phyloP scores from a whole-genome alignment of 257 asterid species.

The Solanum chiquidenum region DNA sequence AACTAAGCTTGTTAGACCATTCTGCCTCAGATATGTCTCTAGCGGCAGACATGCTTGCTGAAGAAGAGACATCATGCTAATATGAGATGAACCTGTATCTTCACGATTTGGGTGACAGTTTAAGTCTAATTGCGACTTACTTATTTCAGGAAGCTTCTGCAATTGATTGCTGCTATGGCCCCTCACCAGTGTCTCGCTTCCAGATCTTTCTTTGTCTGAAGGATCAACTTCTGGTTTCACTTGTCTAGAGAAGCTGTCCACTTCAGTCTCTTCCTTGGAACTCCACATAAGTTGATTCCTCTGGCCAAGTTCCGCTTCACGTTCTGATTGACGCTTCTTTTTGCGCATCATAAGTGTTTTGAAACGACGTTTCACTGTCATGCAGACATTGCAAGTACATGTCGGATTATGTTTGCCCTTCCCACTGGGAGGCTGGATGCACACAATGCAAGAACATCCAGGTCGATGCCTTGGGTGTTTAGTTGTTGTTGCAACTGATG shows the following conservation, averaged over 20 bases:
- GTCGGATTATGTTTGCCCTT: conserved; percentile 97
- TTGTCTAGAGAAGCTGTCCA: conserved; percentile 30
- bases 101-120: conserved; percentile 56
- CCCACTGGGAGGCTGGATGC: conserved; percentile 99
- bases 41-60: conserved; percentile 82
- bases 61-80: conserved; percentile 72
- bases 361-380: conserved; percentile 91
- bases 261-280: conserved; percentile 64
- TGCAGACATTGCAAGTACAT: conserved; percentile 89
- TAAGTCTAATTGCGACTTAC: conserved; percentile 50
- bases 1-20: conserved; percentile 76
- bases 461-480: conserved; percentile 94
- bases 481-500: conserved; percentile 68
- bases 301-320: conserved; percentile 77
- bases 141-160: conserved; percentile 31
- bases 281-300: conserved; percentile 36
- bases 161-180: conserved; percentile 25
- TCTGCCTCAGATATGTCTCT: conserved; percentile 68
- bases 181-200: conserved; percentile 20
- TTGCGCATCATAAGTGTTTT: conserved; percentile 97
- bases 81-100: conserved; percentile 22
- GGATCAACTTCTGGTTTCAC: conserved; percentile 14
- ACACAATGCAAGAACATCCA: conserved; percentile 96
- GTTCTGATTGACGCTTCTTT: conserved; percentile 88
- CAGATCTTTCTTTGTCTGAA: conserved; percentile 23